Percentiles rank a stretch among this genome's conserved stretches.
Evolutionary conservation across 495 filamentous ascomycete species (phyloP).

Genomic region (Tetracladium setigerum): DNA sequence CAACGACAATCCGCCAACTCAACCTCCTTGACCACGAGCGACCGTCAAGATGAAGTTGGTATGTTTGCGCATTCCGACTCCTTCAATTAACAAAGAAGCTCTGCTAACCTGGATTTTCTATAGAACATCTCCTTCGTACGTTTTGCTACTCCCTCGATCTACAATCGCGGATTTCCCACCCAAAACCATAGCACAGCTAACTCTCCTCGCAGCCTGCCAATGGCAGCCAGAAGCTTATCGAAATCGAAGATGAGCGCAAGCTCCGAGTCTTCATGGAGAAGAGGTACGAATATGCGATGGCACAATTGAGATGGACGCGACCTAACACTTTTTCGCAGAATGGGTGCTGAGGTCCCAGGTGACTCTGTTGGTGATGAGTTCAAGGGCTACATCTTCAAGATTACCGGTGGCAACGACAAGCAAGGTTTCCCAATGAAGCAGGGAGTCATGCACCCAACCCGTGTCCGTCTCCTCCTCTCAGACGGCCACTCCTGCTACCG

Average conservation of each 20-base stretch:
- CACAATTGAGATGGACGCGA: not conserved
- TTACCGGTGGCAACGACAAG: conserved; percentile 99
- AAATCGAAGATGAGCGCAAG: conserved; percentile 95
- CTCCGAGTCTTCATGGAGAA: conserved; percentile 52
- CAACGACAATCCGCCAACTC: not conserved
- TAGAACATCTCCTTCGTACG: conserved; percentile 70
- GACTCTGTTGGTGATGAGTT: conserved; percentile 96
- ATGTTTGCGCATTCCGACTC: not conserved
- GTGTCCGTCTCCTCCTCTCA: conserved; percentile 89
- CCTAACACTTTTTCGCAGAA: conserved; percentile 29
- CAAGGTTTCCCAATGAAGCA: conserved; percentile 99
- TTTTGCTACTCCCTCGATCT: not conserved
- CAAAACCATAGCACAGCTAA: not conserved
- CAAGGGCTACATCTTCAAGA: conserved; percentile 97
- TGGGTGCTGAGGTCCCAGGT: conserved; percentile 92
- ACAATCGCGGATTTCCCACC: conserved; percentile 1
- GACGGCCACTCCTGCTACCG: conserved; percentile 97
- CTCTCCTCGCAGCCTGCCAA: conserved; percentile 59
- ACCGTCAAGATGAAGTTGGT: conserved; percentile 23
- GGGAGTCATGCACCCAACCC: conserved; percentile 96
- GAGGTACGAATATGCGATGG: conserved; percentile 18
- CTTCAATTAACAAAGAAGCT: not conserved
- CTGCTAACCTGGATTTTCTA: conserved; percentile 10
- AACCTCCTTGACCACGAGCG: conserved; percentile 3
- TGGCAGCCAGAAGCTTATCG: conserved; percentile 97